Evolutionary conservation across 441 rosid species (phyloP), one percentile per base, ranked within the genome.

Genomic region (Pelargonium australe): DNA sequence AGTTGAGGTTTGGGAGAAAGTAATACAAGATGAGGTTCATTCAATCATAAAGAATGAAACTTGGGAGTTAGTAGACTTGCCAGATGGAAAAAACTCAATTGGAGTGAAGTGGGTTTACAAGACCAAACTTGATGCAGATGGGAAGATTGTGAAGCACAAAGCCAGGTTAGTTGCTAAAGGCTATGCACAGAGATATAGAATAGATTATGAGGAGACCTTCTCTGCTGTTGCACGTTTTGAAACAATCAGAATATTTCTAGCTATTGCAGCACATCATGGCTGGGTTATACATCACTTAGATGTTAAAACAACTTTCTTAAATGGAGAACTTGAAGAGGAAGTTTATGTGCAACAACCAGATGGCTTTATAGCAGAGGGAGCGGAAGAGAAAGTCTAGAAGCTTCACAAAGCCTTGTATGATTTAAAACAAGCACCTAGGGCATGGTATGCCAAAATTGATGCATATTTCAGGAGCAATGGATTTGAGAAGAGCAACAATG

Each of bases 161-260:
- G 73, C 68, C 1, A 19, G 45, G 43, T 14, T 70, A 1, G 73
- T 70, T 5, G 73, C 23, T 20, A 70, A 61, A 19, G 73, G 73
- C 1, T 70, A 70, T 47, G 61, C 66, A 63, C 61, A 70, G 13
- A 11, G 17, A 8, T 41, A 14, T 62, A 67, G 68, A 4, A 45
- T 63, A 0, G 61, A 63, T 13, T 62, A 14, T 13, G 11, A 65
- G 3, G 57, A 63, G 7, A 53, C 45, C 0, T 53, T 51, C 7
- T 25, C 49, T 9, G 64, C 37, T 2, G 17, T 70, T 2, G 57
- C 72, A 2, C 60, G 40, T n/a, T 14, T 69, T 0, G 72, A 70
- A 3, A 63, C 61, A 9, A 20, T 70, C 0, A 62, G 47, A 7
- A 5, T 63, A 2, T 11, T 70, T 0, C 61, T 61, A 0, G 67